Conservation (phyloP, 257 asterid genomes). For the Solanum gandarillasii region DNA sequence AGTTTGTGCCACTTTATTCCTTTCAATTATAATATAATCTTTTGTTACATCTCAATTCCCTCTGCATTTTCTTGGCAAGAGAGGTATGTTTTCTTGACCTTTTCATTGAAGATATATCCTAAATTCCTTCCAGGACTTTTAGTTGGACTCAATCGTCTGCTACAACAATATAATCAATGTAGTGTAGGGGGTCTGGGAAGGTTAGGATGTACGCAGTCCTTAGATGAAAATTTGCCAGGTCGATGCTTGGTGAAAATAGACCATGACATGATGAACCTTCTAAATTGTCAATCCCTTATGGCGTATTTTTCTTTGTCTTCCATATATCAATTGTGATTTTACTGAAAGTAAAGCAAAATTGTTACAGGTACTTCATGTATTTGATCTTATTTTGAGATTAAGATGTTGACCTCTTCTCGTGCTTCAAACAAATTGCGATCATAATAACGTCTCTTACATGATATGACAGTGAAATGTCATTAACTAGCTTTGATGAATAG, state of each 20-base stretch:
- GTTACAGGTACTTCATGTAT: not conserved
- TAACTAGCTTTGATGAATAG: no score
- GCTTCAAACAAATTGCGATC: not conserved
- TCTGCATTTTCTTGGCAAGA: no score
- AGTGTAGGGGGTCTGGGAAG: not conserved
- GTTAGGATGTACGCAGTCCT: not conserved
- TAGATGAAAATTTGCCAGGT: no score
- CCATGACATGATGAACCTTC: not conserved
- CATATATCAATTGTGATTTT: not conserved
- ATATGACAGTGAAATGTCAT: not conserved
- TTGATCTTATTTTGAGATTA: not conserved
- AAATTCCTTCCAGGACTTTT: not conserved
- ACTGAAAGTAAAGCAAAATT: not conserved
- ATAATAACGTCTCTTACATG: not conserved
- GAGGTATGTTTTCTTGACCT: not conserved
- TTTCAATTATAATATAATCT: not conserved
- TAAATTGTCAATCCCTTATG: not conserved
- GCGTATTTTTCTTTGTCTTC: not conserved
- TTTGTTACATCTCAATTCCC: not conserved
- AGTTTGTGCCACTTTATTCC: not conserved
- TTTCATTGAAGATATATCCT: not conserved
- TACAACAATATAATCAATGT: not conserved
- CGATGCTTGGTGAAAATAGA: not conserved
- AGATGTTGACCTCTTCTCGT: not conserved
- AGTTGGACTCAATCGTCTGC: not conserved